These are phyloP conservation scores for Trifolium fragiferum DNA, from an alignment of 306 rosid genomes.

Conservation along the genomic window DNA sequence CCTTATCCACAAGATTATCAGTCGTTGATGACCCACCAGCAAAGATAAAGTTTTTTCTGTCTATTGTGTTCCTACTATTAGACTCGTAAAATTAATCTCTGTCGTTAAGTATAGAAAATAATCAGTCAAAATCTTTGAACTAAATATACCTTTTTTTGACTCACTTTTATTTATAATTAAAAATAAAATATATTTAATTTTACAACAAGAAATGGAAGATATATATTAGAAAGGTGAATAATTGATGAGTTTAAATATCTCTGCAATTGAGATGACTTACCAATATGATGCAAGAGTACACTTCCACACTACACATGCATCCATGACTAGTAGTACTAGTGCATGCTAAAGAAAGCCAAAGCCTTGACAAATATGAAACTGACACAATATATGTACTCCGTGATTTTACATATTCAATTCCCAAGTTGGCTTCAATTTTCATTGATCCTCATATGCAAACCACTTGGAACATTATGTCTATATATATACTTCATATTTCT, in stretches of 20 bases:
- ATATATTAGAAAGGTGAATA: background rate
- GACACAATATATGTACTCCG: slow-evolving; percentile 35
- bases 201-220: too few relatives aligned
- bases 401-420: slow-evolving; percentile 49
- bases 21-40: too few relatives aligned
- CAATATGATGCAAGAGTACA: slow-evolving; percentile 7
- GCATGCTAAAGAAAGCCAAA: slow-evolving; percentile 44
- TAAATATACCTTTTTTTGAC: too few relatives aligned
- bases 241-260: slow-evolving; percentile 35
- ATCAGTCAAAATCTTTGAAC: too few relatives aligned
- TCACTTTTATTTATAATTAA: too few relatives aligned
- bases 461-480: slow-evolving; percentile 51
- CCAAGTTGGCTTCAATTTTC: slow-evolving; percentile 53
- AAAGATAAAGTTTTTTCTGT: too few relatives aligned
- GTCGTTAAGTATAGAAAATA: too few relatives aligned
- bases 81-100: too few relatives aligned
- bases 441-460: slow-evolving; percentile 48
- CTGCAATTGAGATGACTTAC: slow-evolving; percentile 38
- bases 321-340: background rate
- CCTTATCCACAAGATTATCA: too few relatives aligned
- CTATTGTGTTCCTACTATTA: too few relatives aligned
- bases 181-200: too few relatives aligned
- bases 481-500: background rate
- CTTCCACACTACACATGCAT: background rate
- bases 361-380: slow-evolving; percentile 38